A percentile compares a stretch with the other conserved stretches of the same genome.
phyloP scores from a whole-genome alignment of 2,329 filamentous ascomycete genomes.

The Ambrosiella cleistominuta region DNA sequence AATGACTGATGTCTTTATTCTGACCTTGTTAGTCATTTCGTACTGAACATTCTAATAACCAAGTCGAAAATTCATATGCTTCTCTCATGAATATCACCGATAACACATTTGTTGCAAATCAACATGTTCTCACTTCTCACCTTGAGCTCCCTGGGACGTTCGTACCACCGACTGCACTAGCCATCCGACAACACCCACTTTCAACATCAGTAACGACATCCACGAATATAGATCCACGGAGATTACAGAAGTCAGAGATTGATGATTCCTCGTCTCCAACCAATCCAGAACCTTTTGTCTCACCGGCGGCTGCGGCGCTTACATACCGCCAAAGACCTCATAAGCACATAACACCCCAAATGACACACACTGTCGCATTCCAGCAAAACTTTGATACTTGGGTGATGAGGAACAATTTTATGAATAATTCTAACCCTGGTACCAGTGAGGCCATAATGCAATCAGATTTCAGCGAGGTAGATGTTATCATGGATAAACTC shows the following conservation, averaged over 20 bases:
- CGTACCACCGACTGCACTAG: neutral
- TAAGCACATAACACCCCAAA: conserved; percentile 13
- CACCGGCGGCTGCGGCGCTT: conserved; percentile 3
- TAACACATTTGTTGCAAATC: too few relatives aligned
- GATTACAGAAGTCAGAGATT: neutral
- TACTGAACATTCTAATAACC: too few relatives aligned
- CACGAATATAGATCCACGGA: neutral
- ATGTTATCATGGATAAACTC: conserved; percentile 27
- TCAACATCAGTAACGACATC: neutral
- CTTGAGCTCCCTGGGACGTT: neutral
- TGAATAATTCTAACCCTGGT: neutral
- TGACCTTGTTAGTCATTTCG: too few relatives aligned
- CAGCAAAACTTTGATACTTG: conserved; percentile 25
- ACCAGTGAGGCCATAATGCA: neutral
- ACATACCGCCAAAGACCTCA: conserved; percentile 14
- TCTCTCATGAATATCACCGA: too few relatives aligned
- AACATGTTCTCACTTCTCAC: neutral
- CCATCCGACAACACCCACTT: neutral
- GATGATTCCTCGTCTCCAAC: neutral
- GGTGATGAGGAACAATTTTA: conserved; percentile 21
- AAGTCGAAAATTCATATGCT: too few relatives aligned
- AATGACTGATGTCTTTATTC: too few relatives aligned
- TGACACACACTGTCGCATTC: conserved; percentile 19
- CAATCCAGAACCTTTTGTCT: conserved; percentile 4
- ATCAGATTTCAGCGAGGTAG: conserved; percentile 22